Base-by-base conservation (phyloP, 1,139 yeast species). In the Blastobotrys elegans region DNA sequence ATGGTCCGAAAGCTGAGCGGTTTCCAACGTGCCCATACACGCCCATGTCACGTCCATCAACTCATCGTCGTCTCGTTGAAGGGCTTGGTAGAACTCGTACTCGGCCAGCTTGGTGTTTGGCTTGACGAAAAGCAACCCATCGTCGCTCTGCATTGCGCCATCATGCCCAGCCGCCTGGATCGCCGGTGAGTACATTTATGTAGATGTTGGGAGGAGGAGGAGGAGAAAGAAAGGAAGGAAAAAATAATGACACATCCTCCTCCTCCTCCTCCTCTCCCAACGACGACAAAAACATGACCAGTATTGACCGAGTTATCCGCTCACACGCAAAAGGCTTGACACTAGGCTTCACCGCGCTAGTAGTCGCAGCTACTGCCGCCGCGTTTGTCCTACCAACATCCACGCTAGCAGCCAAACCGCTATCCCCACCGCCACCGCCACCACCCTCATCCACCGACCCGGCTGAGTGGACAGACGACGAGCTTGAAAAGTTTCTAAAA, bases 111-210 rank as follows among this genome's bases (percentile, higher is more conserved):
- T 63, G 0, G 92, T 73, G 21, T 47, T 50, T 0, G 82, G 80
- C 64, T 92, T 92, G 50, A 86, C 78, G 58, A 89, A 84, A 21
- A 90, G 66, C 10, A 77, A 67, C 1, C 90, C 95, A 26, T 74
- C 75, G 3, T 64, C 69, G 36, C 81, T 79, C 21, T 77, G 77
- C 53, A 88, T 60, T 11, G 84, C 77, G 0, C 96, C 97, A 14
- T 75, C 84, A 61, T 92, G 98, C 10, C 98, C 98, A 0, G 97
- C 98, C 2, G 95, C 97, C 62, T 76, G 76, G 16, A 66, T 44
- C 24, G 45, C 50, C 20, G 47, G 45, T 16, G 30, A 17, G 22
- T 48, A 40, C 50, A 48, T 48, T n/a, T n/a, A n/a, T n/a, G n/a
- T n/a, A n/a, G n/a, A n/a, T n/a, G n/a, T n/a, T n/a, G n/a, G n/a